Percentiles rank a stretch among this genome's conserved stretches.
Evolutionary conservation across 345 rosid species (phyloP).

Genomic region (Euphorbia peplus): DNA sequence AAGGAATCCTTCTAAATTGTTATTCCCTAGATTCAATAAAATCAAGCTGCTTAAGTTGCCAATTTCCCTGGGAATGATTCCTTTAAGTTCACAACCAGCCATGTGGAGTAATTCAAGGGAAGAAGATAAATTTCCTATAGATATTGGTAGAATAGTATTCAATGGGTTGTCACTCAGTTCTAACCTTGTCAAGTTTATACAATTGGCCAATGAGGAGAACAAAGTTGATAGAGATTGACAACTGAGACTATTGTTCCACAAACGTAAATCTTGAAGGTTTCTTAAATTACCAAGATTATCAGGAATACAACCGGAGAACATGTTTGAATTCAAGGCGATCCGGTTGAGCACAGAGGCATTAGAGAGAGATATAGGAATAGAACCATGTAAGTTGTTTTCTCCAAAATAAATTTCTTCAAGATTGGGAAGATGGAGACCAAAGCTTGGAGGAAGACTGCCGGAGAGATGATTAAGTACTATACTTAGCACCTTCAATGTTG

Average conservation of each 20-base stretch:
- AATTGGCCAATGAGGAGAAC: background rate
- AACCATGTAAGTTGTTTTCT: background rate
- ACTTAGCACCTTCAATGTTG: background rate
- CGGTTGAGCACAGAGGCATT: background rate
- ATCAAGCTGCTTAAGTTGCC: background rate
- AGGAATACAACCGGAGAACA: background rate
- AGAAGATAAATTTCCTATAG: background rate
- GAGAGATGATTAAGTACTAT: background rate
- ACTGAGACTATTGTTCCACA: background rate
- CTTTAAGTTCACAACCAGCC: background rate
- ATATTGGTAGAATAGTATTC: background rate
- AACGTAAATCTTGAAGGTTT: background rate
- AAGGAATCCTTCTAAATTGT: background rate
- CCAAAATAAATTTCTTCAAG: background rate
- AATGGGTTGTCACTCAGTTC: background rate
- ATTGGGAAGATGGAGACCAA: background rate
- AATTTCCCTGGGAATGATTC: background rate
- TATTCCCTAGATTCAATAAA: background rate
- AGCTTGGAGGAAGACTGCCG: background rate
- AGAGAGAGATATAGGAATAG: background rate
- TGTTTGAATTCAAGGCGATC: background rate
- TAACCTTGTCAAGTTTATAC: background rate
- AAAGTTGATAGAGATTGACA: background rate
- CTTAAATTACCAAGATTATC: background rate
- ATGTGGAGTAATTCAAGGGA: background rate